Conservation (phyloP, 2,329 filamentous ascomycete species). For the Fragosphaeria purpurea region DNA sequence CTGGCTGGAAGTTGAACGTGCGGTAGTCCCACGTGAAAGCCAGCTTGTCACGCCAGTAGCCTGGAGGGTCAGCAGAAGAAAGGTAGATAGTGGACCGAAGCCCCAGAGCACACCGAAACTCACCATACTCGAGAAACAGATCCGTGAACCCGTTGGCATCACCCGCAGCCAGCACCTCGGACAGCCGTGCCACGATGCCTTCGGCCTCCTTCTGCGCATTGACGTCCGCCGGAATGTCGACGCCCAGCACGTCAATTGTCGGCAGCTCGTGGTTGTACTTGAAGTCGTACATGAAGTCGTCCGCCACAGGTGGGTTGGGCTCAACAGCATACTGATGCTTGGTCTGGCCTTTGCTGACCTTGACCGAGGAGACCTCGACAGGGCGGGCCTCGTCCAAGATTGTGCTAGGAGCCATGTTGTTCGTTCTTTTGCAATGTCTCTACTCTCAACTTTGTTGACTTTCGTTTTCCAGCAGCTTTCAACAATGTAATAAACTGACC, state of each 20-base stretch:
- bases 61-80: constrained; percentile 9
- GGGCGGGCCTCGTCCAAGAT: constrained; percentile 1
- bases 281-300: constrained; percentile 32
- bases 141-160: constrained; percentile 20
- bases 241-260: constrained; percentile 14
- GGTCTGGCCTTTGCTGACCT: background rate
- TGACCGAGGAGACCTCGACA: background rate
- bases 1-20: constrained; percentile 23
- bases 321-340: constrained; percentile 6
- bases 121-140: constrained; percentile 19
- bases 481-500: background rate
- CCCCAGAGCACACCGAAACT: background rate
- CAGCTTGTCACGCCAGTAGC: constrained; percentile 24
- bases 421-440: background rate
- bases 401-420: constrained; percentile 4
- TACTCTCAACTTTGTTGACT: background rate
- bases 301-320: constrained; percentile 20
- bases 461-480: background rate
- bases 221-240: constrained; percentile 1
- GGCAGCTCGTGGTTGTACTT: constrained; percentile 28
- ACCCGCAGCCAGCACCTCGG: constrained; percentile 6
- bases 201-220: constrained; percentile 6
- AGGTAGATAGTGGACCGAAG: background rate
- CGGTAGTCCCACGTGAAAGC: constrained; percentile 26
- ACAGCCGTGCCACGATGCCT: background rate